A percentile compares a stretch with the other conserved stretches of the same genome.
These are phyloP conservation scores for Lactarius quietus DNA, from an alignment of 768 basidiomycete species.

Conservation along the genomic window DNA sequence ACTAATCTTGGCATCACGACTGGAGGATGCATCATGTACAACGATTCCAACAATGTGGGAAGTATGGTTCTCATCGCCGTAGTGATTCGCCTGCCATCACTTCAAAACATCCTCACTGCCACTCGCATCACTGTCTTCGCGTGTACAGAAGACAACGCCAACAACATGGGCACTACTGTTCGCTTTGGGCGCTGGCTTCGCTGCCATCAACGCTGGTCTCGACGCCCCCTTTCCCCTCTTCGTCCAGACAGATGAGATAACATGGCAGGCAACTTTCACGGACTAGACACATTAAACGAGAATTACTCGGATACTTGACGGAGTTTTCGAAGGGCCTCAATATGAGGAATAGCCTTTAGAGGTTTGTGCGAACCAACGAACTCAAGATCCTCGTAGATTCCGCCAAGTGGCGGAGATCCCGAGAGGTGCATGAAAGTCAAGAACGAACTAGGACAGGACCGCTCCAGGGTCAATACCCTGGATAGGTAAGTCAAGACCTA, in stretches of 20 bases:
- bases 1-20: not conserved
- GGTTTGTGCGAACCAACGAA: not conserved
- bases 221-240: not conserved
- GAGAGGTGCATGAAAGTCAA: slow-evolving; percentile 1
- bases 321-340: slow-evolving; percentile 1
- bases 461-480: slow-evolving; percentile 3
- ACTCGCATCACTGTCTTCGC: slow-evolving; percentile 3
- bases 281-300: not conserved
- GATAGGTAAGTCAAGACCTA: slow-evolving; percentile 54
- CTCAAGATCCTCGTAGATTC: slow-evolving; percentile 11
- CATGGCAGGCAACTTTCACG: slow-evolving; percentile 3
- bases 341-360: slow-evolving; percentile 6
- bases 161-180: not conserved
- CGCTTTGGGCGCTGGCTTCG: slow-evolving; percentile 1
- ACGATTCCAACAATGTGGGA: not conserved
- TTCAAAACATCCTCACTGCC: slow-evolving; percentile 4
- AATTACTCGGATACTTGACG: not conserved
- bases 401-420: not conserved
- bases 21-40: not conserved
- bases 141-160: not conserved
- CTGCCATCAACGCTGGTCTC: not conserved
- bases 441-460: not conserved
- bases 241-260: not conserved
- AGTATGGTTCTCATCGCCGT: not conserved
- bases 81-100: slow-evolving; percentile 6